Base-by-base conservation (phyloP, 495 filamentous ascomycete genomes). In the Penicillium psychrofluorescens region DNA sequence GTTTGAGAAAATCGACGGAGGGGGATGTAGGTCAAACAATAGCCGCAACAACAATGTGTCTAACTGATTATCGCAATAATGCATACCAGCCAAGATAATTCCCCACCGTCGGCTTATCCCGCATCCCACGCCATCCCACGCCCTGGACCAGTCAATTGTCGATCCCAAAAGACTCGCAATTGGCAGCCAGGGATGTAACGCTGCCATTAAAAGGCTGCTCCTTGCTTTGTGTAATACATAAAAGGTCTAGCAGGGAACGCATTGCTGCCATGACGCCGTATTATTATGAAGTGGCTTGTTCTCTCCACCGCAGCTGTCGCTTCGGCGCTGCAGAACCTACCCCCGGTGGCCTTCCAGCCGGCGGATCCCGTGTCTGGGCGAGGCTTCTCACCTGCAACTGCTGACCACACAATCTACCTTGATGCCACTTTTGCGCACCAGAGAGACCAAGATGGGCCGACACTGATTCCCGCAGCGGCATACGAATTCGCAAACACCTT, bases 401-500 rank as follows among this genome's bases (percentile, higher is more conserved):
- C 43, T 6, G 37, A 53, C 11, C 46, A 37, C 8, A 29, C 46
- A 7, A 59, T 66, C 40, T 66, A 58, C 16, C 41, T 66, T 7
- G 34, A 49, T 8, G 34, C 47, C 1, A 37, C 29, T 9, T 59
- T 64, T 22, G 53, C 56, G 0, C 45, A 43, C 0, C 42, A 43
- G 39, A 47, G 41, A 8, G 63, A 66, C 39, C 41, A 58, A 33
- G 37, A 66, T 47, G 73, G 75, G 2, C 49, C 76, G 12, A 78
- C 74, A 0, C 56, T 78, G 10, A 76, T 78, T n/a, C 76, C 76
- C 7, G 74, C 76, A 0, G 66, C 70, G 0, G 64, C 64, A 1
- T 48, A 49, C 15, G 69, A 75, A 6, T 79, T 78, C 32, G 74
- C 75, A 6, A 44, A 59, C 14, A 68, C 61, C 0, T 76, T 78